Conservation (phyloP, 2,329 filamentous ascomycete genomes). For the Epichloe aotearoae region DNA sequence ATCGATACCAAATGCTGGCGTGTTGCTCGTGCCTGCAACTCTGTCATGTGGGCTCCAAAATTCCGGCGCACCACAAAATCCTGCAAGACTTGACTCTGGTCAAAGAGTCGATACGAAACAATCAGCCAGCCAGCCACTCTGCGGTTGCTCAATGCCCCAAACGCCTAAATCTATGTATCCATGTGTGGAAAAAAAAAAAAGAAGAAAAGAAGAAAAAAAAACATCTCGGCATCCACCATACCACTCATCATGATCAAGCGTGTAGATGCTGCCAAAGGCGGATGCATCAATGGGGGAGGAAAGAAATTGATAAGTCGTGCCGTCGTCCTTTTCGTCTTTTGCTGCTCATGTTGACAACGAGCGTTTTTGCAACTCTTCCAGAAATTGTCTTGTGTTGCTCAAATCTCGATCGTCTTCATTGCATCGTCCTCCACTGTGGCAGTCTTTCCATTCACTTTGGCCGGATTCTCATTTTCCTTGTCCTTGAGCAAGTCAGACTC, state of each 20-base stretch:
- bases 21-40: not conserved
- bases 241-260: not conserved
- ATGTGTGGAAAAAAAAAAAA: not conserved
- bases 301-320: constrained; percentile 9
- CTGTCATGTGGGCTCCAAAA: not conserved
- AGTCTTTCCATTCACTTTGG: constrained; percentile 31
- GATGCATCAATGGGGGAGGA: not conserved
- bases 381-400: constrained; percentile 1
- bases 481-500: constrained; percentile 24
- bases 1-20: not conserved
- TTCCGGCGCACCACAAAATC: not conserved
- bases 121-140: not conserved
- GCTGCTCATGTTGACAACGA: not conserved
- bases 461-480: constrained; percentile 25
- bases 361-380: not conserved
- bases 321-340: constrained; percentile 8
- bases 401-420: constrained; percentile 53
- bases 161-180: not conserved
- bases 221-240: not conserved
- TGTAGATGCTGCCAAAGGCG: not conserved
- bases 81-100: not conserved
- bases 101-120: not conserved
- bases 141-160: not conserved
- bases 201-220: not conserved
- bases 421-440: constrained; percentile 31